Evolutionary conservation across 1,139 yeast species (phyloP).

Genomic region (Debaryomyces sp.): DNA sequence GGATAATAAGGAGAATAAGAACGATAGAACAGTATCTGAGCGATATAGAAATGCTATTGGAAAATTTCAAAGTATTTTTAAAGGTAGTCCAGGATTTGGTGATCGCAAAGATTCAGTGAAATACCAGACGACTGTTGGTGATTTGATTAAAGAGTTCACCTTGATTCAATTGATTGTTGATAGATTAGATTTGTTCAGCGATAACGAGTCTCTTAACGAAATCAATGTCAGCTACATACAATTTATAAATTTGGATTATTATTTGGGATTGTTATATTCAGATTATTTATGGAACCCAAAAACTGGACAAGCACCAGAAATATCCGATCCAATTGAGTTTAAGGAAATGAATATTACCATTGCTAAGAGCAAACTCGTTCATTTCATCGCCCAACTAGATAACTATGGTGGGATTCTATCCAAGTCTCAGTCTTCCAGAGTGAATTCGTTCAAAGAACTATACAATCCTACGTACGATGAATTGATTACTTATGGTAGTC

Average conservation of each 20-base stretch:
- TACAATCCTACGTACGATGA: constrained; percentile 46
- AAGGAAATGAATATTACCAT: constrained; percentile 45
- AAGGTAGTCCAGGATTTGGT: constrained; percentile 3
- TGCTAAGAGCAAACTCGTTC: constrained; percentile 44
- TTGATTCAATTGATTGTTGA: constrained; percentile 28
- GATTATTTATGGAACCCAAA: constrained; percentile 12
- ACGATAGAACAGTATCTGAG: constrained; percentile 22
- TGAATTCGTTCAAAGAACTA: constrained; percentile 42
- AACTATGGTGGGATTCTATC: constrained; percentile 44
- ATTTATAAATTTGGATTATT: constrained; percentile 54
- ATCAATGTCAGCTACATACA: constrained; percentile 58
- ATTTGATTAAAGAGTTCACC: constrained; percentile 30
- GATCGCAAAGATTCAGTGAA: constrained; percentile 29
- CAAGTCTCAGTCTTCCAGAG: constrained; percentile 37
- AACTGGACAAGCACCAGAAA: constrained; percentile 12
- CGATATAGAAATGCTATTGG: constrained; percentile 20
- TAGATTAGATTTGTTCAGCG: constrained; percentile 54
- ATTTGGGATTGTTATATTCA: constrained; percentile 44
- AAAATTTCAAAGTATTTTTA: constrained; percentile 9
- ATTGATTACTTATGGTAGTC: constrained; percentile 30
- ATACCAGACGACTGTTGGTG: constrained; percentile 26
- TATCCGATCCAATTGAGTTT: constrained; percentile 19
- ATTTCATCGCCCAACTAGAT: constrained; percentile 44
- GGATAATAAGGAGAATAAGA: constrained; percentile 12
- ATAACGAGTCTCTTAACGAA: constrained; percentile 62